A percentile compares a stretch with the other conserved stretches of the same genome.
phyloP scores from a whole-genome alignment of 2,329 filamentous ascomycete genomes.

The Leptosphaerulina australis region DNA sequence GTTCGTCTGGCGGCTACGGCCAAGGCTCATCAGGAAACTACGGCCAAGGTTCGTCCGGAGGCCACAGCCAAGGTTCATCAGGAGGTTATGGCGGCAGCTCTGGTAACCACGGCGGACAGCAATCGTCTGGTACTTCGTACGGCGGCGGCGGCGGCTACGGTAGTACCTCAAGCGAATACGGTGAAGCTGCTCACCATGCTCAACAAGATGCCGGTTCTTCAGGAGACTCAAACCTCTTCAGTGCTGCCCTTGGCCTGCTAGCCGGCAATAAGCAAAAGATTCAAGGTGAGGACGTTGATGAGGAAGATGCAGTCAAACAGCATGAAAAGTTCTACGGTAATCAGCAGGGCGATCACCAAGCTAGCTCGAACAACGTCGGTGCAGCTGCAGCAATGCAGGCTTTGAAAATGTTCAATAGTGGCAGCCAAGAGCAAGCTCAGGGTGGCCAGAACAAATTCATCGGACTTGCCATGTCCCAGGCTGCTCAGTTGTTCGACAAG shows the following conservation, averaged over 20 bases:
- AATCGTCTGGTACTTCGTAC: conserved; percentile 52
- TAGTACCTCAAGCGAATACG: conserved; percentile 58
- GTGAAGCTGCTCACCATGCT: conserved; percentile 61
- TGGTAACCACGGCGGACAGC: conserved; percentile 34
- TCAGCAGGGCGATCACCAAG: conserved; percentile 51
- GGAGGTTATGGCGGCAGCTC: conserved; percentile 30
- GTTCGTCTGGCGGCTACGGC: conserved; percentile 15
- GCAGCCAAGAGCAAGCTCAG: conserved; percentile 49
- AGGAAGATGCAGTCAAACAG: conserved; percentile 70
- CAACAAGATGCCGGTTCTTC: conserved; percentile 58
- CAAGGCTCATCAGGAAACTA: conserved; percentile 25
- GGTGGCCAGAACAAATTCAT: conserved; percentile 78
- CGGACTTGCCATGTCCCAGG: conserved; percentile 85
- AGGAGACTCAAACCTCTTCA: conserved; percentile 62
- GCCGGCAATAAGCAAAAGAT: conserved; percentile 59
- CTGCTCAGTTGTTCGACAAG: conserved; percentile 75
- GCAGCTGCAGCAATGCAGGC: conserved; percentile 80
- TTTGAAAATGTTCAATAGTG: conserved; percentile 75
- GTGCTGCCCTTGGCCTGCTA: conserved; percentile 61
- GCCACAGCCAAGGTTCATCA: conserved; percentile 21
- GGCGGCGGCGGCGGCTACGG: conserved; percentile 50
- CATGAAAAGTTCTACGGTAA: conserved; percentile 76
- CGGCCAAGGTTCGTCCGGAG: too few species aligned
- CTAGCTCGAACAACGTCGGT: conserved; percentile 59
- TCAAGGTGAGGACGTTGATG: conserved; percentile 62